These are phyloP conservation scores for Dipteronia dyeriana DNA, from an alignment of 345 rosid genomes.

Conservation along the genomic window DNA sequence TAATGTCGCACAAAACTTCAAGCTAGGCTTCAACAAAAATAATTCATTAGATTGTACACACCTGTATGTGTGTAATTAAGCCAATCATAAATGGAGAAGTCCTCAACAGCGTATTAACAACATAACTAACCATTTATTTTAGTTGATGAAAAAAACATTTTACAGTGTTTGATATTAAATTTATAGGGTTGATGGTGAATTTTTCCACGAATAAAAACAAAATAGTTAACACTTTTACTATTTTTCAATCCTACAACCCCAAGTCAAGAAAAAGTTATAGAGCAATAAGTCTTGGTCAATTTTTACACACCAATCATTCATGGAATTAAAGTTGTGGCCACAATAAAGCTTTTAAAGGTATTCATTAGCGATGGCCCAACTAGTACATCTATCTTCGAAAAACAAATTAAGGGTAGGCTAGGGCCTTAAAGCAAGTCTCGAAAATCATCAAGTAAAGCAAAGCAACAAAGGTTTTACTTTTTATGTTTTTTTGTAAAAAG, in stretches of 20 bases:
- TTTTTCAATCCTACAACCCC: neutral
- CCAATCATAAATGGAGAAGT: neutral
- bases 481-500: constrained; percentile 32
- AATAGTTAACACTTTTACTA: too few species aligned
- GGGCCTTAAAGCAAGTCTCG: constrained; percentile 18
- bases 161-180: too few species aligned
- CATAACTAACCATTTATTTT: too few species aligned
- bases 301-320: constrained; percentile 25
- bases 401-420: constrained; percentile 4
- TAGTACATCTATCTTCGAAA: neutral
- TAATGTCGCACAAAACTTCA: neutral
- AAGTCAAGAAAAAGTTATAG: neutral
- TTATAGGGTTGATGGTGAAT: too few species aligned
- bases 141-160: too few species aligned
- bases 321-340: constrained; percentile 27
- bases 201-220: too few species aligned
- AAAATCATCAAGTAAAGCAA: constrained; percentile 32
- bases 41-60: neutral
- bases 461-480: constrained; percentile 32
- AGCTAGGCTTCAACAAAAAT: neutral
- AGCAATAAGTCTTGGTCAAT: constrained; percentile 2
- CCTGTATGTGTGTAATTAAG: neutral
- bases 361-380: constrained; percentile 23
- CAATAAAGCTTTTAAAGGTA: neutral
- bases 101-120: too few species aligned